Percentiles rank a stretch among this genome's conserved stretches.
These are phyloP conservation scores for Canavalia ensiformis DNA, from an alignment of 306 rosid species.

Conservation along the genomic window DNA sequence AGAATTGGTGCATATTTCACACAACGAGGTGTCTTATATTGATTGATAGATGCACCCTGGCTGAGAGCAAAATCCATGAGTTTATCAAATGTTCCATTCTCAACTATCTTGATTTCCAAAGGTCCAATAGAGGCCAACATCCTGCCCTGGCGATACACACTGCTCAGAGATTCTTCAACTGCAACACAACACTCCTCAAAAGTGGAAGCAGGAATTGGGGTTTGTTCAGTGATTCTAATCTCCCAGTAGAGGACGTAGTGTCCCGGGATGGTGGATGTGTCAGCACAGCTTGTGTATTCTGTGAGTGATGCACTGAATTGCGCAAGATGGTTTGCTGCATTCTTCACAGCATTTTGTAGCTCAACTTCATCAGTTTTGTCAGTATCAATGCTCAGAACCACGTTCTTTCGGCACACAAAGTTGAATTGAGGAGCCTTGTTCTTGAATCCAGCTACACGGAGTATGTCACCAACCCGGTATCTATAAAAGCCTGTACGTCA, in stretches of 20 bases:
- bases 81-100: slow-evolving; percentile 29
- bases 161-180: slow-evolving; percentile 18
- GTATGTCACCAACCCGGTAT: slow-evolving; percentile 27
- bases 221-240: neutral
- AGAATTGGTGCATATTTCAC: neutral
- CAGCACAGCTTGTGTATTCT: neutral
- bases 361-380: slow-evolving; percentile 35
- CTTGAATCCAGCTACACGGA: slow-evolving; percentile 8
- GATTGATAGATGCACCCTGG: slow-evolving; percentile 31
- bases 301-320: slow-evolving; percentile 8
- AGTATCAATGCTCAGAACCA: slow-evolving; percentile 23
- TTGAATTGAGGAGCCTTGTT: slow-evolving; percentile 25
- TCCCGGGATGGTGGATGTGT: slow-evolving; percentile 1
- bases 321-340: neutral
- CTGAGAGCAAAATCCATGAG: slow-evolving; percentile 25
- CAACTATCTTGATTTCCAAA: slow-evolving; percentile 10
- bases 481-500: slow-evolving; percentile 8
- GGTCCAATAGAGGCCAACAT: slow-evolving; percentile 7
- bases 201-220: neutral
- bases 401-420: slow-evolving; percentile 22
- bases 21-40: slow-evolving; percentile 29
- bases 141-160: slow-evolving; percentile 7
- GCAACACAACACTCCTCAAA: neutral
- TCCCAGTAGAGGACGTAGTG: slow-evolving; percentile 15
- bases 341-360: neutral